A percentile compares a stretch with the other conserved stretches of the same genome.
These are phyloP conservation scores for Podospora conica DNA, from an alignment of 495 filamentous ascomycete species.

Conservation along the genomic window DNA sequence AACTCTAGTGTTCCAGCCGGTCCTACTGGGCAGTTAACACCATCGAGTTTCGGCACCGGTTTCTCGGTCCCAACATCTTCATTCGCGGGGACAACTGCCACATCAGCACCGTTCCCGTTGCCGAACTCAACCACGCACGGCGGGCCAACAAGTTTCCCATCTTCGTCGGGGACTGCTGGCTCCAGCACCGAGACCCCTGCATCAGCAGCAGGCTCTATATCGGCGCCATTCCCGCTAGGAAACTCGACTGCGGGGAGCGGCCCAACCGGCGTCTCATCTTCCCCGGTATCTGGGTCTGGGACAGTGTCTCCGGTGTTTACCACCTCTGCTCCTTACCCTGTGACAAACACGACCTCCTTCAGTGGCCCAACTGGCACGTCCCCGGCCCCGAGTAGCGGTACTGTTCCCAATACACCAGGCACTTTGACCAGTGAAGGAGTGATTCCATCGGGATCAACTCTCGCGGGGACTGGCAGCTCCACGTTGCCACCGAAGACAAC, in stretches of 20 bases:
- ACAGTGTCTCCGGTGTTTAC: neutral
- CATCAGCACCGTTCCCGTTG: slow-evolving; percentile 13
- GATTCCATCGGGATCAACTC: slow-evolving; percentile 2
- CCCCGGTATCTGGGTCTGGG: neutral
- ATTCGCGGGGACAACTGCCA: neutral
- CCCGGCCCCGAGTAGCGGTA: neutral
- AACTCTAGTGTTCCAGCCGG: slow-evolving; percentile 20
- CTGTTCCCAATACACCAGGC: neutral
- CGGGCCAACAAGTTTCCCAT: slow-evolving; percentile 2
- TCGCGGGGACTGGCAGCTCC: neutral
- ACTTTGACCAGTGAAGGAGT: neutral
- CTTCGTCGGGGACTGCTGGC: neutral
- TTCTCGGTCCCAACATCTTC: neutral
- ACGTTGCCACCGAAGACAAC: neutral
- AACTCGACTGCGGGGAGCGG: neutral
- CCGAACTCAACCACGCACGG: slow-evolving; percentile 15
- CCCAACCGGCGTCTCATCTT: neutral
- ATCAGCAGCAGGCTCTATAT: neutral
- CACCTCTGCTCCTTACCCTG: neutral
- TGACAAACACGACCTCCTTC: neutral
- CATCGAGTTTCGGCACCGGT: neutral
- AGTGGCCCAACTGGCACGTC: neutral
- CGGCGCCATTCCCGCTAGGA: neutral
- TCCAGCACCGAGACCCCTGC: neutral
- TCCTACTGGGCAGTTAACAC: slow-evolving; percentile 12